phyloP scores from a whole-genome alignment of 2,329 filamentous ascomycete genomes.

The Dothistroma septosporum region DNA sequence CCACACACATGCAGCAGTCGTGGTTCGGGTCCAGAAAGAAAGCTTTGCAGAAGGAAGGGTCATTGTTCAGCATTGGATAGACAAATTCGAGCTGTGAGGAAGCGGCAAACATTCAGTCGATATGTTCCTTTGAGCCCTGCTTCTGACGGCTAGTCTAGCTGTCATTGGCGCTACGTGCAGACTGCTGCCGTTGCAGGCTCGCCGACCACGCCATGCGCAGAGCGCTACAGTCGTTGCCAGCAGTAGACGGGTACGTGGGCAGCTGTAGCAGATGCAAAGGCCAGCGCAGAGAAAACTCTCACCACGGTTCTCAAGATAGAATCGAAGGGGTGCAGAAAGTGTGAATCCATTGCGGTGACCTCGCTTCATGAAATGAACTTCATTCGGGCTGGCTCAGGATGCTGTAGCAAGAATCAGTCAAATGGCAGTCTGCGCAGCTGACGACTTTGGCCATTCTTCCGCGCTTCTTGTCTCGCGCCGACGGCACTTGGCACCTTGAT shows the following conservation, averaged over 20 bases:
- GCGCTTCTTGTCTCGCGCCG: slow-evolving; percentile 83
- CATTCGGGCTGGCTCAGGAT: neutral
- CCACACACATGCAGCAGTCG: slow-evolving; percentile 89
- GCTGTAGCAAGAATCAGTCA: slow-evolving; percentile 50
- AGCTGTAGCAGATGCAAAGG: neutral
- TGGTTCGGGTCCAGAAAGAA: slow-evolving; percentile 66
- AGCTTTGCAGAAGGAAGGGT: slow-evolving; percentile 70
- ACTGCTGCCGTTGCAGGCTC: neutral
- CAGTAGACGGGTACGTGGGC: neutral
- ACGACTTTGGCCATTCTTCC: slow-evolving; percentile 64
- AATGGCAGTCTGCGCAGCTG: slow-evolving; percentile 73
- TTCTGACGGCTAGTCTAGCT: too few relatives aligned
- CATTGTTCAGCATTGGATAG: slow-evolving; percentile 77
- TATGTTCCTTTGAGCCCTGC: neutral
- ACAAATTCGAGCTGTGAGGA: slow-evolving; percentile 61
- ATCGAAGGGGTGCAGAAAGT: neutral
- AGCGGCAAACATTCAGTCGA: neutral
- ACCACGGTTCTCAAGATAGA: neutral
- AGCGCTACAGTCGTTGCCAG: neutral
- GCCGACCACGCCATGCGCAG: neutral
- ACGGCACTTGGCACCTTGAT: slow-evolving; percentile 95
- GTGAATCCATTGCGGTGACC: neutral
- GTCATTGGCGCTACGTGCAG: neutral
- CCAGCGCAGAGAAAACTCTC: too few relatives aligned
- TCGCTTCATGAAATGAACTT: neutral